Evolutionary conservation across 257 asterid species (phyloP), one percentile per base, ranked within the genome.

Genomic region (Jasminum sambac): DNA sequence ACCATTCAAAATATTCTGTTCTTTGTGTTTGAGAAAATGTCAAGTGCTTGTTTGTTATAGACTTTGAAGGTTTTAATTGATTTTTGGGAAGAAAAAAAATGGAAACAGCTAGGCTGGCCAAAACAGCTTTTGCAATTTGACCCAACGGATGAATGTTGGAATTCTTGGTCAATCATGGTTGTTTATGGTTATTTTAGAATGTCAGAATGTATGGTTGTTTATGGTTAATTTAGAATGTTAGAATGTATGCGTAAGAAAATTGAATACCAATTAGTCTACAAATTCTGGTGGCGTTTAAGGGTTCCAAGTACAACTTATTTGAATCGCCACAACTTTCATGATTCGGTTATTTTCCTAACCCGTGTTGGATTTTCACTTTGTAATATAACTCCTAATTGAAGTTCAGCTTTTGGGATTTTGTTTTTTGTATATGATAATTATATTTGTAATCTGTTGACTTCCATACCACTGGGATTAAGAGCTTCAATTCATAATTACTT

Each of bases 391-490:
- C 11, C 40, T 12, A 13, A 26, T 64, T 5, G 10, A 19, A 41
- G 16, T 58, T 59, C 8, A 50, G 38, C 23, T 26, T 34, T 71
- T 62, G 23, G 55, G 21, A 52, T 52, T 52, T 50, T 37, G 12
- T 5, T 36, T 34, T 52, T 23, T 19, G 57, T 70, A 0, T 40
- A 48, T 40, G 14, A n/a, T n/a, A n/a, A 11, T 76, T 57, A 55
- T 64, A 25, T 43, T 8, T 26, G 66, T 13, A 69, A 64, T 70
- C 25, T 57, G 48, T 34, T 41, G 41, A 64, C 26, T 57, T 43
- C 8, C 12, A 58, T 60, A 44, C 42, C 14, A 19, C 30, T 11
- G 13, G 13, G 0, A 52, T 52, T 52, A 8, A 52, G 30, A 52
- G 10, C 34, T 52, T 17, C 13, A 14, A 52, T 25, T 52, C 30